A percentile compares a stretch with the other conserved stretches of the same genome.
Conservation (phyloP, 2,329 filamentous ascomycete genomes). For the Aspergillus fumigatiaffinis region DNA sequence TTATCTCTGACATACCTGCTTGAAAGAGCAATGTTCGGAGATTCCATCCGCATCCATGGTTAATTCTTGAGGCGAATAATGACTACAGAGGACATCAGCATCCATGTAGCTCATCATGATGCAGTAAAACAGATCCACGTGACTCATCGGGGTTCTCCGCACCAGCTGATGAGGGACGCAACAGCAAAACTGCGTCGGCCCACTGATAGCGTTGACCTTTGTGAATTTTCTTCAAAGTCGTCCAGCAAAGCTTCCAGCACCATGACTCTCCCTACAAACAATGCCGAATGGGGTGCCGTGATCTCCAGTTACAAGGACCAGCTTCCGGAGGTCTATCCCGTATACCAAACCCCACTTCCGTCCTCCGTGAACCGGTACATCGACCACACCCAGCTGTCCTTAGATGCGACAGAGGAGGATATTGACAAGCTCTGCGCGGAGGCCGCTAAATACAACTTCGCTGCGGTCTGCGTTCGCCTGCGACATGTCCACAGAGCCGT, state of each 20-base stretch:
- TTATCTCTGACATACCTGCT: not conserved
- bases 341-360: conserved; percentile 23
- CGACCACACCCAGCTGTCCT: conserved; percentile 41
- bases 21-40: not conserved
- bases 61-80: not conserved
- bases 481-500: conserved; percentile 50
- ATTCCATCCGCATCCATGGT: not conserved
- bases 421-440: conserved; percentile 55
- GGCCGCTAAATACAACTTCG: conserved; percentile 42
- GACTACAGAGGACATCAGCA: not conserved
- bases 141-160: conserved; percentile 6
- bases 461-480: conserved; percentile 55
- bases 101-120: not conserved
- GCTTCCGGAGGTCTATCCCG: conserved; percentile 20
- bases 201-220: not conserved
- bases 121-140: conserved; percentile 1
- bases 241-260: not conserved
- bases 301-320: conserved; percentile 24
- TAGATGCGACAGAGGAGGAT: conserved; percentile 43
- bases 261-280: conserved; percentile 26
- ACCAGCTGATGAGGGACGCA: not conserved
- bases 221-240: not conserved
- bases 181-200: not conserved
- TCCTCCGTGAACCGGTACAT: conserved; percentile 32
- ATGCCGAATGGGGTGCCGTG: conserved; percentile 32